Conservation (phyloP, 768 basidiomycete species). For the Obba rivulosa region DNA sequence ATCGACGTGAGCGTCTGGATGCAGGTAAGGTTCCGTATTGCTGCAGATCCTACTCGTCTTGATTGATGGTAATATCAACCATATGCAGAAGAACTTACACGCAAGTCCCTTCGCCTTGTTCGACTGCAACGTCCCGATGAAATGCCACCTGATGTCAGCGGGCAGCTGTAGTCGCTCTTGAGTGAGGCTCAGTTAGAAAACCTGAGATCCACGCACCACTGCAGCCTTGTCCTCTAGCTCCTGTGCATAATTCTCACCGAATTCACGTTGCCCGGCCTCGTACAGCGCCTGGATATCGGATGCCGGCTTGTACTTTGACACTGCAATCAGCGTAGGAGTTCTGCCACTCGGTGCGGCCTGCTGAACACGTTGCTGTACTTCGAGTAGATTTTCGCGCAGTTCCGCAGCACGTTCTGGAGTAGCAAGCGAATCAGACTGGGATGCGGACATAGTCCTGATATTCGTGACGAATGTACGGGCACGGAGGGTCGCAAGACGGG, state of each 20-base stretch:
- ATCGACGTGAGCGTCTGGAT: conserved; percentile 82
- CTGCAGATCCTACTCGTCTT: conserved; percentile 32
- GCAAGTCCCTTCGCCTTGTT: conserved; percentile 92
- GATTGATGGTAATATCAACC: neutral
- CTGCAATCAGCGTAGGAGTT: conserved; percentile 63
- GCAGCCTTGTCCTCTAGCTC: conserved; percentile 84
- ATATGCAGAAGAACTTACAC: conserved; percentile 35
- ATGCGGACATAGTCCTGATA: neutral
- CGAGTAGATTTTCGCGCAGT: conserved; percentile 46
- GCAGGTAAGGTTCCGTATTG: conserved; percentile 80
- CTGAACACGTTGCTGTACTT: conserved; percentile 46
- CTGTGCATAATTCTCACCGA: conserved; percentile 97
- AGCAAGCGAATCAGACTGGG: neutral
- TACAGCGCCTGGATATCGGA: conserved; percentile 84
- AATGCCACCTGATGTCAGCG: conserved; percentile 88
- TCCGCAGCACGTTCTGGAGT: conserved; percentile 31
- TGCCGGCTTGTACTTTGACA: conserved; percentile 90
- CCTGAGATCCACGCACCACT: conserved; percentile 11
- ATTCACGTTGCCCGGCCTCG: conserved; percentile 78
- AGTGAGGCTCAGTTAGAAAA: neutral
- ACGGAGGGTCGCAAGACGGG: neutral
- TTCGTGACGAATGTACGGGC: neutral
- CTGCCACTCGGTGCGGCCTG: conserved; percentile 25
- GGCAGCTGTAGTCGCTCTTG: conserved; percentile 57
- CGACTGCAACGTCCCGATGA: conserved; percentile 89